Evolutionary conservation across 1,284 basidiomycete genomes (phyloP).

Genomic region (Pseudozyma tsukubaensis): DNA sequence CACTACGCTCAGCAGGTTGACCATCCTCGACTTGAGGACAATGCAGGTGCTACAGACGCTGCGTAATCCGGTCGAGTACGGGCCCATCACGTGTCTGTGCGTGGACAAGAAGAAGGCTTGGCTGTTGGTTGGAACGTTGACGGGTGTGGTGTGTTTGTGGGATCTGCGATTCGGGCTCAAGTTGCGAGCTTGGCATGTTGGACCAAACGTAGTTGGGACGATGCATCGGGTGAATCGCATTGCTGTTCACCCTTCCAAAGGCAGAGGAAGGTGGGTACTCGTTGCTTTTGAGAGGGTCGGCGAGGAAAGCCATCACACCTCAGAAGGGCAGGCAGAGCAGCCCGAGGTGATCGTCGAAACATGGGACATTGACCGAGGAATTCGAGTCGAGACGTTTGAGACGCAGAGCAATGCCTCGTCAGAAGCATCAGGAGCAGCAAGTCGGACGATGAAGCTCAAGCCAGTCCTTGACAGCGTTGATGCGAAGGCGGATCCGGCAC

Average conservation of each 20-base stretch:
- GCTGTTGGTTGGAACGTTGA: constrained; percentile 86
- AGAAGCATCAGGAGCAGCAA: background rate
- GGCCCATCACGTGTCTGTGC: constrained; percentile 85
- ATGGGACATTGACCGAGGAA: constrained; percentile 67
- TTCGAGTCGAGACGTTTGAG: constrained; percentile 67
- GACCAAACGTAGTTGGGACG: constrained; percentile 2
- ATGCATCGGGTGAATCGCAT: constrained; percentile 76
- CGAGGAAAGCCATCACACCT: background rate
- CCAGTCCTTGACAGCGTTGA: constrained; percentile 10
- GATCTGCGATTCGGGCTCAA: constrained; percentile 92
- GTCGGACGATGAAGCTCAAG: constrained; percentile 18
- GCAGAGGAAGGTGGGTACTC: constrained; percentile 84
- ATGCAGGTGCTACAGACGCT: constrained; percentile 82
- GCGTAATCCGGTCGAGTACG: constrained; percentile 85
- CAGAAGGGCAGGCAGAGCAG: constrained; percentile 5
- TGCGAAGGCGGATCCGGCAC: constrained; percentile 7
- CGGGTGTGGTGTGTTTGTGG: constrained; percentile 87
- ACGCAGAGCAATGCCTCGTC: constrained; percentile 4
- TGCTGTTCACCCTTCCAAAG: constrained; percentile 82
- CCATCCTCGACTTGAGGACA: constrained; percentile 84
- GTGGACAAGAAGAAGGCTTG: constrained; percentile 81
- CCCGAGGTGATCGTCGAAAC: constrained; percentile 58
- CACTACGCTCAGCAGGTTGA: constrained; percentile 82
- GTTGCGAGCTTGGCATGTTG: constrained; percentile 85
- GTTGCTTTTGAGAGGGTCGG: constrained; percentile 75